Evolutionary conservation across 352 stramenopile genomes (phyloP).

Genomic region (Blastocystis sp.): DNA sequence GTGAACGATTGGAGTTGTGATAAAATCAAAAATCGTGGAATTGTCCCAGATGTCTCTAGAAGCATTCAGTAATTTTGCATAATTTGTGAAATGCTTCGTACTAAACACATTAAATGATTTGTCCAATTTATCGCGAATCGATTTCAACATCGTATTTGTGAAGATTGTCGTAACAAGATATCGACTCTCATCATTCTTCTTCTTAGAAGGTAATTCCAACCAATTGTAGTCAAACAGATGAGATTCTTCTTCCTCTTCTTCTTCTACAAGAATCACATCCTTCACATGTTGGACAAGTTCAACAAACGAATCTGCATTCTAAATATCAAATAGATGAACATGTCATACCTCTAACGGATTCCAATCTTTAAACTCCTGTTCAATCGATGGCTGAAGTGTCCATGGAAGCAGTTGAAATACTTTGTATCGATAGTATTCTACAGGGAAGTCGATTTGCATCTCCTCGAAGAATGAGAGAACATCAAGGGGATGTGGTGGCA

Average conservation of each 20-base stretch:
- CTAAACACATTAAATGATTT: background rate
- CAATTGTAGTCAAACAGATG: background rate
- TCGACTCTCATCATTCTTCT: slow-evolving; percentile 1
- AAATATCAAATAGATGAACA: background rate
- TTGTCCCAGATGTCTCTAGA: background rate
- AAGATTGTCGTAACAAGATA: slow-evolving; percentile 1
- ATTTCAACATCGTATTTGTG: background rate
- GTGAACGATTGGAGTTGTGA: background rate
- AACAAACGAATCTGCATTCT: background rate
- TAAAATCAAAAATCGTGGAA: background rate
- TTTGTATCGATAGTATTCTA: slow-evolving; percentile 46
- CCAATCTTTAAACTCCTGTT: background rate
- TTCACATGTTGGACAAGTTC: background rate
- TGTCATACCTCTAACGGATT: background rate
- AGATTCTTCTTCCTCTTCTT: slow-evolving; percentile 28
- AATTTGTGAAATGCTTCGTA: background rate
- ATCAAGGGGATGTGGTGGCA: background rate
- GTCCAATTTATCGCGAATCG: background rate
- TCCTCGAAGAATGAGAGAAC: background rate
- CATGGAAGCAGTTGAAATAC: background rate
- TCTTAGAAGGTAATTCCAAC: background rate
- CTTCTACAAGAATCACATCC: background rate
- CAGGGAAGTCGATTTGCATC: slow-evolving; percentile 3
- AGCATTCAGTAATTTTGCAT: background rate
- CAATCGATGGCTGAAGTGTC: background rate